Evolutionary conservation across 306 rosid species (phyloP), one percentile per base, ranked within the genome.

Genomic region (Cicer arietinum): DNA sequence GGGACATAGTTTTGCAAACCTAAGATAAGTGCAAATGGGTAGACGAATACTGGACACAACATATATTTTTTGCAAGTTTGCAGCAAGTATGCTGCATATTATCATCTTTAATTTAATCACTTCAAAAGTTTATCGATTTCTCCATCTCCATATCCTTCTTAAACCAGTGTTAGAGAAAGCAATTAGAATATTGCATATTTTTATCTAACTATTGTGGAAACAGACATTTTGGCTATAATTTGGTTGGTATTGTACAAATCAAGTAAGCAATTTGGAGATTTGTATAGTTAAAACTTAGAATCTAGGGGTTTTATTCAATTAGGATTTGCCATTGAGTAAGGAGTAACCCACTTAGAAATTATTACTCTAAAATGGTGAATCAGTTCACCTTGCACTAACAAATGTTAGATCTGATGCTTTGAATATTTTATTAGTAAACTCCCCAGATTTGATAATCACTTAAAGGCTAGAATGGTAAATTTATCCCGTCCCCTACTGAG

Each of bases 1-100:
- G 45, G 14, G 42, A 10, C 42, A 58, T 30, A 51, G 16, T 11
- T 58, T 11, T 30, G 8, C 65, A 25, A 58, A 11, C 45, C 58
- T n/a, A 56, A 39, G 35, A 64, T 77, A n/a, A 47, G 47, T 56
- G 42, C 72, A 67, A 81, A 52, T 71, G 62, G 42, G 44, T 6
- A 56, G 58, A 54, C 2, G 5, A 64, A 76, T 43, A 39, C 43
- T 54, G 50, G 65, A 76, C 9, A 53, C 17, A 11, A 9, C 35
- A 52, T 65, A 62, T 5, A 54, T 75, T 81, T 62, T 61, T 6
- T 17, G 20, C 73, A 16, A 12, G 56, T 50, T 8, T 17, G n/a
- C 77, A 10, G 35, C 47, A 69, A 6, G 37, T 62, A 51, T 75
- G 25, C 47, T 44, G 6, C 7, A 42, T 44, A 39, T 16, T 30